Evolutionary conservation across 768 basidiomycete species (phyloP), one percentile per base, ranked within the genome.

Genomic region (Psilocybe tampanensis): DNA sequence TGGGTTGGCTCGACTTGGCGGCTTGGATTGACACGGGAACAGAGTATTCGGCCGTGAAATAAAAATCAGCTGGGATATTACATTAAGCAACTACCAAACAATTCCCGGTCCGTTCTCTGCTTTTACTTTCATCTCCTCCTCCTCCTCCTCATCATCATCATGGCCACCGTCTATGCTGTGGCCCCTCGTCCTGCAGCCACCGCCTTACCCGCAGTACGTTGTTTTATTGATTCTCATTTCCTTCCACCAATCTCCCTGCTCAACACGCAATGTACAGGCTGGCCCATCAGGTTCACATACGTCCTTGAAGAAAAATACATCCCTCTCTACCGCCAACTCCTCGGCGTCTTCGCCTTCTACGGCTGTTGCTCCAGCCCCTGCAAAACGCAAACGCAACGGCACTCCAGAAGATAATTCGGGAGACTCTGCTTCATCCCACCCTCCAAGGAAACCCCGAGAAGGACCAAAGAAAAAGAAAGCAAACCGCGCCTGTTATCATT

Each of bases 391-490:
- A 68, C 86, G 88, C 68, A 79, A 81, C 23, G 79, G 80, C 42
- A 81, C 84, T 45, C 79, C 81, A 63, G 86, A 88, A 55, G 83
- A 82, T 58, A 76, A 81, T 63, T 75, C 78, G 60, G 69, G 74
- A 44, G 80, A 82, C 62, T 76, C 81, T 5, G 66, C 78, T 44
- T 70, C 76, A 18, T 32, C 72, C 65, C 64, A 62, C 41, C 72
- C 69, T 12, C 72, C 73, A 8, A 78, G 82, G 62, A 89, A 86
- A 64, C 77, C 77, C 69, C 82, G 85, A 69, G 88, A 90, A 53
- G 86, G 86, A 1, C 90, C 89, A 29, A 94, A 91, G 83, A 95
- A 95, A 84, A 95, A 95, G 82, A 95, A 95, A 73, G 94, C 94
- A 0, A 92, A 84, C 65, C 85, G 94, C 45, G 96, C 96, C 47